A percentile compares a stretch with the other conserved stretches of the same genome.
These are phyloP conservation scores for Aspergillus hiratsukae DNA, from an alignment of 2,329 filamentous ascomycete genomes.

Conservation along the genomic window DNA sequence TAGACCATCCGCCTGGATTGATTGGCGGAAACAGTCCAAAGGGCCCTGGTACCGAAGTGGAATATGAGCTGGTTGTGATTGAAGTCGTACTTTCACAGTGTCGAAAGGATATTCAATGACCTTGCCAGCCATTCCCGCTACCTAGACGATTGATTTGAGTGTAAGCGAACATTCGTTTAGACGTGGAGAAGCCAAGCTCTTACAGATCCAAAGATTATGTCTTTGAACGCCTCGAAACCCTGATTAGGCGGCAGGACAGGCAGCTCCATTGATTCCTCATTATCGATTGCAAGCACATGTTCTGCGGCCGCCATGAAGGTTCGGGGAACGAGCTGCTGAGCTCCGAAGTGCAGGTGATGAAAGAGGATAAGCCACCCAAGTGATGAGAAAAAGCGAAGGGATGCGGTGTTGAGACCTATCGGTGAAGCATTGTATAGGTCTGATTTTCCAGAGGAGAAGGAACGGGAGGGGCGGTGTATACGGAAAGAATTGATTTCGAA, in stretches of 20 bases:
- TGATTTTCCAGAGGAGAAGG: slow-evolving; percentile 2
- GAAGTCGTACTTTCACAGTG: slow-evolving; percentile 93
- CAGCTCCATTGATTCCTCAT: slow-evolving; percentile 40
- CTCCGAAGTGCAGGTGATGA: slow-evolving; percentile 1
- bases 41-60: slow-evolving; percentile 81
- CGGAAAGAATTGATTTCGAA: slow-evolving; percentile 5
- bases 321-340: slow-evolving; percentile 6
- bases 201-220: slow-evolving; percentile 83
- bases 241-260: slow-evolving; percentile 42
- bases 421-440: slow-evolving; percentile 24
- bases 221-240: slow-evolving; percentile 69
- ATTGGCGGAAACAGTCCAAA: slow-evolving; percentile 88
- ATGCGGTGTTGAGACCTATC: slow-evolving; percentile 13
- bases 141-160: slow-evolving; percentile 40
- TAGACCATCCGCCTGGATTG: slow-evolving; percentile 73
- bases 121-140: slow-evolving; percentile 84
- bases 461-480: slow-evolving; percentile 4
- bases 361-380: slow-evolving; percentile 2
- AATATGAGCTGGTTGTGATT: slow-evolving; percentile 84
- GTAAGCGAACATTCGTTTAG: slow-evolving; percentile 3
- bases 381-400: background rate
- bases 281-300: slow-evolving; percentile 33
- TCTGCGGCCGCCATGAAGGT: slow-evolving; percentile 36
- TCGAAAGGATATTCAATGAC: slow-evolving; percentile 98
- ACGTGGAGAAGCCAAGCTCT: slow-evolving; percentile 28